Conservation (phyloP, 306 rosid species). For the Cicer yamashitae region DNA sequence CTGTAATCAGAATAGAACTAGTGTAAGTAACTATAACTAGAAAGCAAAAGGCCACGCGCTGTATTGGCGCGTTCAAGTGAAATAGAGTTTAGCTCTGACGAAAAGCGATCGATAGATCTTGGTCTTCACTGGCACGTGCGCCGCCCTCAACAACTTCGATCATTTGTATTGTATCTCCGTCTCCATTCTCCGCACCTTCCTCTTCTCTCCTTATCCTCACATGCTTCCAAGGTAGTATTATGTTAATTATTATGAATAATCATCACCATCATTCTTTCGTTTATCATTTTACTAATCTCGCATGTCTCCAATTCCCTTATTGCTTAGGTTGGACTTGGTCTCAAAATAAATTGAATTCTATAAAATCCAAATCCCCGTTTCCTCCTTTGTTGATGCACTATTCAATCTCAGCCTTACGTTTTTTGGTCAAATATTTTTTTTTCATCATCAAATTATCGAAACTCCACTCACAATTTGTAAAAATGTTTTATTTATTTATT, state of each 20-base stretch:
- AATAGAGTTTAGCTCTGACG: background rate
- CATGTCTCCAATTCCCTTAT: background rate
- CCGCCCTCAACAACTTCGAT: background rate
- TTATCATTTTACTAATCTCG: background rate
- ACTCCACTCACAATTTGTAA: slow-evolving; percentile 1
- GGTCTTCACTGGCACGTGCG: background rate
- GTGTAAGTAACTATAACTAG: no score
- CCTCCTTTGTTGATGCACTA: slow-evolving; percentile 31
- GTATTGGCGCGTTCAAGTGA: background rate
- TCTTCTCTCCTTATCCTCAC: background rate
- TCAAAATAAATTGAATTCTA: no score
- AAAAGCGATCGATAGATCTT: background rate
- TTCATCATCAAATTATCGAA: background rate
- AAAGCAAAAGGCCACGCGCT: background rate
- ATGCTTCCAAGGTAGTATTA: slow-evolving; percentile 7
- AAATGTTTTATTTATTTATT: background rate
- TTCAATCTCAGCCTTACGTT: slow-evolving; percentile 23
- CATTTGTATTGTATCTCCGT: background rate
- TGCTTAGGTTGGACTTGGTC: background rate
- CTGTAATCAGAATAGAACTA: no score
- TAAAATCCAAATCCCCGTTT: background rate
- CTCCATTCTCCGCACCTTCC: background rate
- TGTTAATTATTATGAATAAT: background rate
- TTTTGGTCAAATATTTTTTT: background rate
- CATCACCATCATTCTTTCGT: background rate